Conservation (phyloP, 257 asterid species). For the Asclepias syriaca region DNA sequence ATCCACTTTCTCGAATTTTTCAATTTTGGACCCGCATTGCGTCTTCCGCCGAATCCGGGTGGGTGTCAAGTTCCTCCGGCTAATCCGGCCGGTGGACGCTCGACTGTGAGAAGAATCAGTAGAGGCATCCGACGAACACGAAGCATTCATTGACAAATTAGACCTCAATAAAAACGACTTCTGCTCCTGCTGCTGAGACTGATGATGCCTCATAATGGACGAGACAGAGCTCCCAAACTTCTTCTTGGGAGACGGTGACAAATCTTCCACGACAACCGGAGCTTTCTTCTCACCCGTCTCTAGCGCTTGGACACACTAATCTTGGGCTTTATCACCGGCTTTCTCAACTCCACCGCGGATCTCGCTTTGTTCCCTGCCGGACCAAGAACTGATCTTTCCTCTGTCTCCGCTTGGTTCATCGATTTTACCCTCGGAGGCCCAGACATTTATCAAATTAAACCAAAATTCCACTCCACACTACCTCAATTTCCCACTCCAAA, state of each 20-base stretch:
- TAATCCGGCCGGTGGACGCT: conserved; percentile 77
- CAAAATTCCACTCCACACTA: not conserved
- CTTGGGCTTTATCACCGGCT: conserved; percentile 45
- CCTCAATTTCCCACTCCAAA: not conserved
- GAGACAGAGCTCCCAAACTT: conserved; percentile 32
- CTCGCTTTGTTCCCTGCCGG: conserved; percentile 75
- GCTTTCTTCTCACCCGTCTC: conserved; percentile 43
- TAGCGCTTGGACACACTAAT: conserved; percentile 26
- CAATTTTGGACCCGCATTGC: conserved; percentile 40
- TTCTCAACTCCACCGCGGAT: conserved; percentile 53
- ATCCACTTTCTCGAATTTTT: conserved; percentile 34
- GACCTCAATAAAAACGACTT: conserved; percentile 14
- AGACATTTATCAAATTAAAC: conserved; percentile 41
- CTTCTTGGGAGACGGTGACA: conserved; percentile 43
- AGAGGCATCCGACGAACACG: conserved; percentile 93
- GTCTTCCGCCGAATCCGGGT: conserved; percentile 37
- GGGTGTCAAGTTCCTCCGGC: conserved; percentile 37
- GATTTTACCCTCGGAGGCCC: conserved; percentile 62
- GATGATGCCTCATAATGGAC: conserved; percentile 48
- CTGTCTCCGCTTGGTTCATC: conserved; percentile 47
- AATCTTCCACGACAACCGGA: conserved; percentile 26
- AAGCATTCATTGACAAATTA: conserved; percentile 33
- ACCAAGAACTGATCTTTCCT: conserved; percentile 64
- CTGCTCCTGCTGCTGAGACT: conserved; percentile 13
- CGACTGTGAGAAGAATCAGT: conserved; percentile 85